phyloP scores from a whole-genome alignment of 2,329 filamentous ascomycete species.

The Curvularia hawaiiensis region DNA sequence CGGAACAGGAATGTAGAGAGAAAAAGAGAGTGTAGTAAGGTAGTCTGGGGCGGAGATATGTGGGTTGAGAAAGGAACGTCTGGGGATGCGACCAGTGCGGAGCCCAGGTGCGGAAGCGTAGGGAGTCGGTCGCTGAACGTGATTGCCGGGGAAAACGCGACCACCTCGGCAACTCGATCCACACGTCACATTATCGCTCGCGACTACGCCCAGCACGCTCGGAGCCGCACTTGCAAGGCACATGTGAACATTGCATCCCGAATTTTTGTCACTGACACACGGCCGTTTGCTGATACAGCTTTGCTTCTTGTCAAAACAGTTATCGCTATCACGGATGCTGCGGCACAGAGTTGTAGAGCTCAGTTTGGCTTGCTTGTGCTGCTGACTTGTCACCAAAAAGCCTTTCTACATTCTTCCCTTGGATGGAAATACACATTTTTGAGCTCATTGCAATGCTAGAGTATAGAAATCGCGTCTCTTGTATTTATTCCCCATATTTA shows the following conservation, averaged over 20 bases:
- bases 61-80: constrained; percentile 5
- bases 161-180: constrained; percentile 18
- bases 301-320: neutral
- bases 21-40: neutral
- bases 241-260: constrained; percentile 8
- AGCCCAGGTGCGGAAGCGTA: constrained; percentile 17
- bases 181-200: constrained; percentile 10
- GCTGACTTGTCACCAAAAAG: neutral
- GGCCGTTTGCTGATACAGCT: neutral
- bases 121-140: constrained; percentile 15
- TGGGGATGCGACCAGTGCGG: constrained; percentile 8
- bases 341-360: neutral
- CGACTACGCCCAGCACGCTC: neutral
- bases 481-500: neutral
- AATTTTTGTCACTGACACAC: neutral
- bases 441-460: neutral
- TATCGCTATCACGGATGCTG: neutral
- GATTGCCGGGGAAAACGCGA: constrained; percentile 15
- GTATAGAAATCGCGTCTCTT: neutral
- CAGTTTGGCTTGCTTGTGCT: neutral
- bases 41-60: neutral
- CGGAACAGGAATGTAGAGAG: neutral
- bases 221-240: neutral
- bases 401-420: neutral
- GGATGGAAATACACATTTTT: neutral